Evolutionary conservation across 352 stramenopile species (phyloP), one percentile per base, ranked within the genome.

Genomic region (Blastocystis sp.): DNA sequence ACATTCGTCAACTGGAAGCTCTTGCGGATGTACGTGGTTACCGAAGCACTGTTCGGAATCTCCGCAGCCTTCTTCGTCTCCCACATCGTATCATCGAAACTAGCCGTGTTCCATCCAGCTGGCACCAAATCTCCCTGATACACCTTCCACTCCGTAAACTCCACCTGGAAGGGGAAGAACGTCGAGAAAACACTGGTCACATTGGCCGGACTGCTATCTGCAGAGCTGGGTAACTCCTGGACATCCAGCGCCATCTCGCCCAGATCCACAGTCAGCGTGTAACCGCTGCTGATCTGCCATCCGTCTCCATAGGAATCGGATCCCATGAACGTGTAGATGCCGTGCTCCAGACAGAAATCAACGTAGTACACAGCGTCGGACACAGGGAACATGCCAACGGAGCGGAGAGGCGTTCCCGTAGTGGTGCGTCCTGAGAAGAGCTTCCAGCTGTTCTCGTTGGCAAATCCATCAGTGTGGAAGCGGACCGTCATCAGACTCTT

Each of bases 81-180:
- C 72, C 72, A 84, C 9, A 44, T 51, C 8, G 44, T 24, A 42
- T 84, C 72, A 42, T 65, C 53, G 48, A 84, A 84, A 27, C 7
- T 14, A 6, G 27, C 72, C 9, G 44, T 44, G 2, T 65, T 84
- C 72, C 72, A 84, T 7, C n/a, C 36, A 34, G 3, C 38, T 29
- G 16, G 9, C 29, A 36, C 64, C 4, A 44, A 6, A 34, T 36
- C 61, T n/a, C 8, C 42, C 11, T 76, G 40, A 3, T 11, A 32
- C 1, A 76, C 36, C 64, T 76, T 76, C 64, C 64, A 76, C 7
- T 54, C 40, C 0, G 36, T 38, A n/a, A 42, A 54, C 11, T 54
- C 27, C 27, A 76, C 53, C 42, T 76, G 64, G 64, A 76, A 76
- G 27, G 64, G 64, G 38, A 76, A 24, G 24, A 54, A 51, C 29